Base-by-base conservation (phyloP, 2,329 filamentous ascomycete species). In the Aspergillus vadensis region DNA sequence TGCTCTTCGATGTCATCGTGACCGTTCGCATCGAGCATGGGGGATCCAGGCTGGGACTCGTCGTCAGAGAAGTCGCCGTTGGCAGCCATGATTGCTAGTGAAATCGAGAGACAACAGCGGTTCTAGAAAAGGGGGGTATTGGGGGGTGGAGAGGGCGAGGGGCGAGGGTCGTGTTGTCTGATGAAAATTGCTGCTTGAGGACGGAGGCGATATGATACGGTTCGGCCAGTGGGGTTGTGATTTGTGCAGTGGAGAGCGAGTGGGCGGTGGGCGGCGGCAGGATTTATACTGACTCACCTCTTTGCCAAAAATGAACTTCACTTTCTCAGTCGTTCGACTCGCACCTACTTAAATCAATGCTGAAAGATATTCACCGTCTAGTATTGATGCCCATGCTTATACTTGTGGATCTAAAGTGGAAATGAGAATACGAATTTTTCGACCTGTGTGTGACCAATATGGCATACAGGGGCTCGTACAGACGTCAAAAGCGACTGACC, bases 1-100 rank as follows among this genome's bases (percentile, higher is more conserved):
- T 91, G 89, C 65, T 89, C 89, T 73, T 91, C 89, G 70, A 91
- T 85, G 72, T 91, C 88, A 76, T 91, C 85, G 68, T 86, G 88
- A 75, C 90, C 77, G 62, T 80, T 76, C 67, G 74, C 73, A 47
- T 81, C 78, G 52, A 83, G 67, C 54, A 79, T 75, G 58, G 84
- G 84, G 50, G 83, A 85, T 60, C 82, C 83, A 55, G 83, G 83
- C 62, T 82, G 82, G 54, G 82, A 83, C 61, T 83, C 82, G 62
- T 82, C 79, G 64, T 83, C 81, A 59, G 81, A 82, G 68, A 81
- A 82, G 70, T 84, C 82, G 72, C 82, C 82, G 76, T 83, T 84
- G 63, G 81, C 77, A 71, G 81, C 82, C 83, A 84, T 84, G 74
- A 71, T 82, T 79, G 74, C 75, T 69, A 66, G 68, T 39, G 41